These are phyloP conservation scores for Ceriops zippeliana DNA, from an alignment of 345 rosid genomes.

Conservation along the genomic window DNA sequence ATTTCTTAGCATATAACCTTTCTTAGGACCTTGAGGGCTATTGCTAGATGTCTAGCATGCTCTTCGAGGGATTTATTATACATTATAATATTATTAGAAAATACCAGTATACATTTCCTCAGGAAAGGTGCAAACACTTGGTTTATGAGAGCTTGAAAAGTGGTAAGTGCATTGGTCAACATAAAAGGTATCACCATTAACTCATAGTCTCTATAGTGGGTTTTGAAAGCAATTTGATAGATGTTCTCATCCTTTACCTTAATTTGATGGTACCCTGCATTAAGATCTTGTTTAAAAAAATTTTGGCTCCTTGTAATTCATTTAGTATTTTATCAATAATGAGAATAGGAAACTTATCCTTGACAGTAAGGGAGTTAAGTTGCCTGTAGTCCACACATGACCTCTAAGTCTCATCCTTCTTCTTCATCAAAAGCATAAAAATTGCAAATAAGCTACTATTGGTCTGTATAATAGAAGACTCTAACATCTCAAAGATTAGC, in stretches of 20 bases:
- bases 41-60: too few relatives aligned
- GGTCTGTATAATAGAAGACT: too few relatives aligned
- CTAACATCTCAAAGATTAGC: not conserved
- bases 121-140: not conserved
- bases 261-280: not conserved
- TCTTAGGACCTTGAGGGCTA: too few relatives aligned
- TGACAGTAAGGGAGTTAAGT: too few relatives aligned
- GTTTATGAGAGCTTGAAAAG: not conserved
- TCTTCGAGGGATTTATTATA: not conserved
- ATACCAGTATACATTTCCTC: not conserved
- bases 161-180: not conserved
- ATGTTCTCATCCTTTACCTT: not conserved
- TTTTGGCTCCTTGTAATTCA: not conserved
- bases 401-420: too few relatives aligned
- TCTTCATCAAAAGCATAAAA: too few relatives aligned
- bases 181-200: conserved; percentile 2
- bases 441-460: too few relatives aligned
- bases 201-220: not conserved
- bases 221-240: not conserved
- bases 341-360: too few relatives aligned
- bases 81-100: not conserved
- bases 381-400: too few relatives aligned
- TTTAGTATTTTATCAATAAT: too few relatives aligned
- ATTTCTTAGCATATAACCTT: too few relatives aligned
- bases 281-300: not conserved